Evolutionary conservation across 371 early-diverging fungal genomes (phyloP), one percentile per base, ranked within the genome.

Genomic region (Umbelopsis sp.): DNA sequence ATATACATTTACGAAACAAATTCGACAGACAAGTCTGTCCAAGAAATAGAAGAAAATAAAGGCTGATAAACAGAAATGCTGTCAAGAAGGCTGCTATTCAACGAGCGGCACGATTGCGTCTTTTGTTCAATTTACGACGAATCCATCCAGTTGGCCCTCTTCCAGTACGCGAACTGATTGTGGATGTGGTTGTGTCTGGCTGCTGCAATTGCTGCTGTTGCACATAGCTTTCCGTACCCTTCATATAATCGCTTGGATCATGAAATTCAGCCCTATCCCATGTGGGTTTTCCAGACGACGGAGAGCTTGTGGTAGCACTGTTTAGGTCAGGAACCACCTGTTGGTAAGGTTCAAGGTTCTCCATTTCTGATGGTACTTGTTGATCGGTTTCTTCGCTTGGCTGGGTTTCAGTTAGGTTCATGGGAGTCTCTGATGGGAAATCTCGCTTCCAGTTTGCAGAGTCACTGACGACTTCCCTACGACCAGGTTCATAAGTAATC

Each of bases 191-290:
- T 3, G 25, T 7, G 24, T 25, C 24, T 53, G 24, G 14, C 35
- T 57, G 35, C 10, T 16, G 22, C 12, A 0, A 3, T 3, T 18
- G 48, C 20, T 3, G 12, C 14, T 57, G 57, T 18, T 57, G 35
- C 35, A 16, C 8, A 18, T 29, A 18, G 57, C 57, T 57, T 4
- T 48, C 18, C n/a, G 57, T 35, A 12, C n/a, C 35, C n/a, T 57
- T 57, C 57, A 57, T 57, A 18, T 57, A 57, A 35, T 57, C 57
- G 14, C 57, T 57, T 1, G 57, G 57, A 18, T 57, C 57, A 57
- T 57, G 57, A 6, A 57, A 57, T 25, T 29, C 29, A 35, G 29
- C 57, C 11, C 57, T 24, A 11, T 57, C 57, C 57, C 57, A 57
- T 11, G 57, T 32, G 3, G 57, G 48, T 48, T 7, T n/a, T 18